Percentiles rank a stretch among this genome's conserved stretches.
phyloP scores from a whole-genome alignment of 139 green algal species.

The Nannochloris sp. region DNA sequence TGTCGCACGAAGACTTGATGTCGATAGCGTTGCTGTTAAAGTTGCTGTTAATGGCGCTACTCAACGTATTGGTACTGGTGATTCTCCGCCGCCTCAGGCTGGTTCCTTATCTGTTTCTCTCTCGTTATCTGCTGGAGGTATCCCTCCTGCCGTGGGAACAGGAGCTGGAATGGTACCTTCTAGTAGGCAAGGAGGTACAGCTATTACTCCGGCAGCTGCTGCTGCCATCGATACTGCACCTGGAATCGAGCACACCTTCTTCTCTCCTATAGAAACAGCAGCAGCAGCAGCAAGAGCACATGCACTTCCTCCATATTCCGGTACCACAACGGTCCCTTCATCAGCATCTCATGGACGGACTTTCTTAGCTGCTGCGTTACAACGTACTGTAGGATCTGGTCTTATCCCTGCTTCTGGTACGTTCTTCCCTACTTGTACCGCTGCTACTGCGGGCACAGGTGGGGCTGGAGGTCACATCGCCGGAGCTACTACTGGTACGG shows the following conservation, averaged over 20 bases:
- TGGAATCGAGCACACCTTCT: not conserved
- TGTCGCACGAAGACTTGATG: not conserved
- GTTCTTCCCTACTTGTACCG: too few species aligned
- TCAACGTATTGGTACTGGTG: too few species aligned
- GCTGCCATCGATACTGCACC: not conserved
- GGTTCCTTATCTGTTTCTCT: not conserved
- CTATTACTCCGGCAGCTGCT: not conserved
- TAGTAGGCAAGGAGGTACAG: too few species aligned
- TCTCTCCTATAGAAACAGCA: not conserved
- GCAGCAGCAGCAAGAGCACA: not conserved
- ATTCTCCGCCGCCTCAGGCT: too few species aligned
- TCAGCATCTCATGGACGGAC: not conserved
- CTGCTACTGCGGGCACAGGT: too few species aligned
- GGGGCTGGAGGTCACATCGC: too few species aligned
- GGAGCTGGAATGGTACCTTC: too few species aligned
- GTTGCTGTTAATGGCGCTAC: not conserved
- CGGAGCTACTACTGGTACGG: too few species aligned
- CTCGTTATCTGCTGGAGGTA: not conserved
- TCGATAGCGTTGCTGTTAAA: not conserved
- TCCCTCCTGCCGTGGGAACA: not conserved
- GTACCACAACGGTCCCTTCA: not conserved
- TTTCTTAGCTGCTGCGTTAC: not conserved
- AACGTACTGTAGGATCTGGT: not conserved
- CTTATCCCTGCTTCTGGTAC: not conserved
- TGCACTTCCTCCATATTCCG: not conserved